Conservation (phyloP, 208 protist species). For the Trypanosoma theileri region DNA sequence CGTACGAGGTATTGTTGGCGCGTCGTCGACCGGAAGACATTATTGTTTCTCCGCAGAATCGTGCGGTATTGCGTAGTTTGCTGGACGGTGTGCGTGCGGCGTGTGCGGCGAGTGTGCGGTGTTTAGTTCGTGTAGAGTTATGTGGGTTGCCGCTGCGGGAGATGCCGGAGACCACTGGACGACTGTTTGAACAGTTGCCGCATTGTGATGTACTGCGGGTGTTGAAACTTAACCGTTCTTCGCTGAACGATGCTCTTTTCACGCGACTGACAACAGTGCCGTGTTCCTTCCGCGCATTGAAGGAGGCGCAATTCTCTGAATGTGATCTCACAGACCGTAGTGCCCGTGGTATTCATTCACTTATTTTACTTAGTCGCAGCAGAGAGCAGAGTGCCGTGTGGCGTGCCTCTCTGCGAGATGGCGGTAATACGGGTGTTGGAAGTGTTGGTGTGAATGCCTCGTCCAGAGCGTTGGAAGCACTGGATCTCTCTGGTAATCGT, state of each 20-base stretch:
- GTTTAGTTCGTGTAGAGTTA: slow-evolving; percentile 39
- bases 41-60: slow-evolving; percentile 18
- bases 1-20: slow-evolving; percentile 8
- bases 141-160: slow-evolving; percentile 33
- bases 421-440: background rate
- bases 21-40: slow-evolving; percentile 17
- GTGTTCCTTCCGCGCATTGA: slow-evolving; percentile 35
- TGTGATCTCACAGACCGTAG: slow-evolving; percentile 59
- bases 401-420: slow-evolving; percentile 45
- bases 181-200: slow-evolving; percentile 42
- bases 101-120: slow-evolving; percentile 27
- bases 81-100: slow-evolving; percentile 37
- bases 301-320: slow-evolving; percentile 58
- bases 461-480: slow-evolving; percentile 31
- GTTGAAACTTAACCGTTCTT: slow-evolving; percentile 39
- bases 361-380: slow-evolving; percentile 33
- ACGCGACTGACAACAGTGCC: slow-evolving; percentile 8
- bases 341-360: slow-evolving; percentile 38
- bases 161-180: slow-evolving; percentile 5
- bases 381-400: slow-evolving; percentile 29
- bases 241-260: slow-evolving; percentile 39
- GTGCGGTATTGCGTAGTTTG: slow-evolving; percentile 28
- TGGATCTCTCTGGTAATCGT: slow-evolving; percentile 62
- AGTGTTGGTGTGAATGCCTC: background rate
- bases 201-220: slow-evolving; percentile 37